Evolutionary conservation across 2,329 filamentous ascomycete species (phyloP), one percentile per base, ranked within the genome.

Genomic region (Sclerotinia spermophila): DNA sequence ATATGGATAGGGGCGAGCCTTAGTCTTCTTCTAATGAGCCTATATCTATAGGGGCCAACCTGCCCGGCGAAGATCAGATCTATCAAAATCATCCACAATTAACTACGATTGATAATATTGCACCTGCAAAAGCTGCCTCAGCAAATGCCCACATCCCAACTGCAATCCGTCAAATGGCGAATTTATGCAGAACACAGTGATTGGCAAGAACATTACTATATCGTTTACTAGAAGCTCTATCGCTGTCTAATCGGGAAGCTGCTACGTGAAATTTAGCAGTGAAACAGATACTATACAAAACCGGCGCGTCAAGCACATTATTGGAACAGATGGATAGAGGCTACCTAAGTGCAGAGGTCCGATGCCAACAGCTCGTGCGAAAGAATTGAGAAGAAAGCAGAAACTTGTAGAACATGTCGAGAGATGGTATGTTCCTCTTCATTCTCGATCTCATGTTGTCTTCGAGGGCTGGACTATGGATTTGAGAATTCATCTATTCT

Each of bases 221-320:
- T 1, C 11, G 1, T 0, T n/a, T 24, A 48, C 10, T 3, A n/a
- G n/a, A 13, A n/a, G 24, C 3, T 21, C 10, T 0, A 13, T 13
- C 2, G 0, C 24, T 51, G 45, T 24, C n/a, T n/a, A n/a, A n/a
- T n/a, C n/a, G n/a, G 5, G 0, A 51, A 15, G 1, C 15, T 51
- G 45, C 10, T 0, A n/a, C 15, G 24, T 2, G 45, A n/a, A 0
- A 13, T 51, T 15, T 51, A 11, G 24, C 6, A 51, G 24, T n/a
- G 0, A 2, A 48, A 5, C 10, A 48, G 10, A 48, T 11, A 0
- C n/a, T 4, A n/a, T 3, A 48, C 10, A 2, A 24, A 21, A 48
- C 45, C 4, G 3, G 8, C 0, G 2, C 21, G 21, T 19, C 4
- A 48, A 11, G 11, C 45, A 48, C 19, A 35, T 35, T 33, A 0